phyloP scores from a whole-genome alignment of 805 yeast species.

The Clavispora carvajalis region DNA sequence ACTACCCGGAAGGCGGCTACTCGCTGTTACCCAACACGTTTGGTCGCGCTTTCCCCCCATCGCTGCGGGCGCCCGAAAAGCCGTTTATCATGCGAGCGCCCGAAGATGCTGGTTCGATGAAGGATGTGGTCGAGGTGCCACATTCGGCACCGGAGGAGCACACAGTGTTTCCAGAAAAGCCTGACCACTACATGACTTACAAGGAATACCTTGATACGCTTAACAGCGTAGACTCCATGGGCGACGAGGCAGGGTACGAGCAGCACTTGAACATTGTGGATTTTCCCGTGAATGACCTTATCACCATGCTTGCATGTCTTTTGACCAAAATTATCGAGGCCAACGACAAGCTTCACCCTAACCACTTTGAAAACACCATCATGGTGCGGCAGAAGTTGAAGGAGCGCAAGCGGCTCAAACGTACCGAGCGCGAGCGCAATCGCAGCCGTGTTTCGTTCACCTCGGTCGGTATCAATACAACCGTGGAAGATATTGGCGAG shows the following conservation, averaged over 20 bases:
- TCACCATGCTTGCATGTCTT: slow-evolving; percentile 80
- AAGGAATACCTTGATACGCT: slow-evolving; percentile 32
- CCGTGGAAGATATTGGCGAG: slow-evolving; percentile 16
- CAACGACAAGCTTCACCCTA: slow-evolving; percentile 77
- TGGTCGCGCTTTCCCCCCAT: slow-evolving; percentile 3
- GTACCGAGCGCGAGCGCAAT: slow-evolving; percentile 16
- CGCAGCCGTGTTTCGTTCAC: slow-evolving; percentile 5
- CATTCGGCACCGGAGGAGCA: not conserved
- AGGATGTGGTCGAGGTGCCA: slow-evolving; percentile 8
- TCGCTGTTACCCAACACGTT: slow-evolving; percentile 1
- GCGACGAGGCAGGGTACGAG: slow-evolving; percentile 20
- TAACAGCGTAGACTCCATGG: slow-evolving; percentile 13
- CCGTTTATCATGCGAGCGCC: slow-evolving; percentile 2
- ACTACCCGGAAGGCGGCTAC: not conserved
- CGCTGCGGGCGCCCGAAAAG: not conserved
- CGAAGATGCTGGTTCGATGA: slow-evolving; percentile 1
- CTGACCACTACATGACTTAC: slow-evolving; percentile 42
- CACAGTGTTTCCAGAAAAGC: slow-evolving; percentile 14
- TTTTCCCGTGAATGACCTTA: slow-evolving; percentile 73
- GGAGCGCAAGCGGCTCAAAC: slow-evolving; percentile 27
- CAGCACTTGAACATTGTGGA: slow-evolving; percentile 73
- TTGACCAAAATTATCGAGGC: slow-evolving; percentile 85
- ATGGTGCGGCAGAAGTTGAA: slow-evolving; percentile 35
- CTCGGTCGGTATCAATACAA: slow-evolving; percentile 12
- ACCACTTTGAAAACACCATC: slow-evolving; percentile 47